phyloP scores from a whole-genome alignment of 306 rosid species.

The Corylus avellana region DNA sequence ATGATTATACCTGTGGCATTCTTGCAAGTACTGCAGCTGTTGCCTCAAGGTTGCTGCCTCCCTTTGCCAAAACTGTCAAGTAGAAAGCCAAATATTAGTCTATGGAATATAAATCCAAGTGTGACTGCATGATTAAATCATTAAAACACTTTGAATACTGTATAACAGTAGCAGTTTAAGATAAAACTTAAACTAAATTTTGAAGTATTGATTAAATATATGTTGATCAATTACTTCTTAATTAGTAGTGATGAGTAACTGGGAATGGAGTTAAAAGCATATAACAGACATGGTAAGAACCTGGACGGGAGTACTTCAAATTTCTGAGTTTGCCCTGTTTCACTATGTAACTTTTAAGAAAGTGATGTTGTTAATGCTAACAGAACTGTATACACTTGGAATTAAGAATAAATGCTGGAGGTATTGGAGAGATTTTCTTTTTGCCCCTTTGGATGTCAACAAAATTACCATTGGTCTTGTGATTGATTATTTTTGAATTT shows the following conservation, averaged over 20 bases:
- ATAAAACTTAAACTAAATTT: not conserved
- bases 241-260: not conserved
- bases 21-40: constrained; percentile 37
- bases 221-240: not conserved
- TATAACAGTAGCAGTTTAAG: not conserved
- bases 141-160: not conserved
- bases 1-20: constrained; percentile 35
- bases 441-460: no score
- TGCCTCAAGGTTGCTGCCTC: constrained; percentile 39
- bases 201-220: not conserved
- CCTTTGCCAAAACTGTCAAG: constrained; percentile 37
- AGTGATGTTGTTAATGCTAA: no score
- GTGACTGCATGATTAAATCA: not conserved
- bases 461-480: no score
- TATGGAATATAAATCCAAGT: not conserved
- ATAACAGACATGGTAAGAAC: not conserved
- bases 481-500: no score
- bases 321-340: not conserved
- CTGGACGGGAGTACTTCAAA: not conserved
- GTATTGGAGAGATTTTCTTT: no score
- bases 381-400: no score
- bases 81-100: constrained; percentile 17
- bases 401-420: no score
- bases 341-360: no score
- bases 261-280: not conserved